Evolutionary conservation across 306 rosid species (phyloP).

Genomic region (Vicia faba): DNA sequence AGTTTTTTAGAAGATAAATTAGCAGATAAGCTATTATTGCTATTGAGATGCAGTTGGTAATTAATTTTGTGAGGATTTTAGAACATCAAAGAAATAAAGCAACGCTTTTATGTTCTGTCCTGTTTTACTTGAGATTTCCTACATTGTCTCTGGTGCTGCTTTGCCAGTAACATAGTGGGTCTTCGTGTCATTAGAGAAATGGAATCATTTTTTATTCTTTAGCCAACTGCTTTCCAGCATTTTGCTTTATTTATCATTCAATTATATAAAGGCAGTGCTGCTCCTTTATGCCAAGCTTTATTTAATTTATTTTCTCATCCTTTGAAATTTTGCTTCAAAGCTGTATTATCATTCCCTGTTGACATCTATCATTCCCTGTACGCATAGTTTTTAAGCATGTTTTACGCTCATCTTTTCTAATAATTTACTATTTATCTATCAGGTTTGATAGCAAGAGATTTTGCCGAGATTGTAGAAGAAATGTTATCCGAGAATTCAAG

Average conservation of each 20-base stretch:
- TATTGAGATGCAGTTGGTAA: constrained; percentile 5
- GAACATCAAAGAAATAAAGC: constrained; percentile 14
- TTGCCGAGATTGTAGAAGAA: constrained; percentile 98
- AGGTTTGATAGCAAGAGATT: constrained; percentile 99
- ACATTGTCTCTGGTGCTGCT: constrained; percentile 33
- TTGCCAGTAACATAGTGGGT: constrained; percentile 24
- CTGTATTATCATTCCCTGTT: too few species aligned
- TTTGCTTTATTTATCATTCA: constrained; percentile 29
- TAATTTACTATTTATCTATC: constrained; percentile 41
- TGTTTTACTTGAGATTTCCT: not conserved
- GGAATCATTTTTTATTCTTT: not conserved
- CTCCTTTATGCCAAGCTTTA: constrained; percentile 15
- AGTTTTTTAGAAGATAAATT: constrained; percentile 30
- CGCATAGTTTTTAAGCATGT: not conserved
- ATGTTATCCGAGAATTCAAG: constrained; percentile 97
- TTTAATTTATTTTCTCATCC: constrained; percentile 33
- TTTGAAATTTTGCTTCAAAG: not conserved
- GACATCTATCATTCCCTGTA: too few species aligned
- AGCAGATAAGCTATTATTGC: constrained; percentile 15
- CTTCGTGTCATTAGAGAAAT: constrained; percentile 24
- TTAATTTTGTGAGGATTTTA: constrained; percentile 28
- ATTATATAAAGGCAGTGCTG: constrained; percentile 20
- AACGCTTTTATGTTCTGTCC: constrained; percentile 12
- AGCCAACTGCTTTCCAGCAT: constrained; percentile 2
- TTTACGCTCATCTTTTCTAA: constrained; percentile 38